Base-by-base conservation (phyloP, 2,329 filamentous ascomycete genomes). In the Pseudofabraea citricarpa region DNA sequence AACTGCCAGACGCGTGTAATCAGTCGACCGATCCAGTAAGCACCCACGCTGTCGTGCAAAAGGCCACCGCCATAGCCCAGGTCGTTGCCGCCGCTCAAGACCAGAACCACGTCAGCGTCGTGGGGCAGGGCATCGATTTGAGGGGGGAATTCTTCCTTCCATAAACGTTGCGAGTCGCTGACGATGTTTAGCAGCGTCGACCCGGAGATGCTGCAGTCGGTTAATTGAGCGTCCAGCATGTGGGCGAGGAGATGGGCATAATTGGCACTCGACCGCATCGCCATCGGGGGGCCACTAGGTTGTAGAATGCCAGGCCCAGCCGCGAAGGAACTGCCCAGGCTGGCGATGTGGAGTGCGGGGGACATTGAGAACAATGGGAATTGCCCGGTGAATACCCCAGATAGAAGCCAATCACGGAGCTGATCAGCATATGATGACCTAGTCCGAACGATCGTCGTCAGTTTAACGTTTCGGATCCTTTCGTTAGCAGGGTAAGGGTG, bases 1-100 rank as follows among this genome's bases (percentile, higher is more conserved):
- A n/a, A n/a, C n/a, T n/a, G n/a, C n/a, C n/a, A n/a, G n/a, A n/a
- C n/a, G n/a, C n/a, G n/a, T n/a, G n/a, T n/a, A n/a, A n/a, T n/a
- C n/a, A n/a, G n/a, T n/a, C n/a, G n/a, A n/a, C n/a, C n/a, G n/a
- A n/a, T n/a, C n/a, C n/a, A n/a, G n/a, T 49, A 47, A 53, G 22
- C 49, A 24, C 16, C 38, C 5, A 8, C 56, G 13, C 24, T 57
- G 41, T 65, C 60, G n/a, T 53, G 51, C 36, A 62, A 59, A 10
- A 68, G 41, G 2, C 62, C 61, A 4, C 59, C 61, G 32, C 65
- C 55, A 46, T 67, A 67, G 4, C 57, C 58, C 35, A 67, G 56
- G 47, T 68, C 65, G 42, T 67, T 67, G 12, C 65, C 65, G 23
- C 65, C 65, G 44, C 58, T 61, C 10, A 62, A 62, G 9, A 67